phyloP scores from a whole-genome alignment of 1,284 basidiomycete genomes.

The Calocybe gambosa region DNA sequence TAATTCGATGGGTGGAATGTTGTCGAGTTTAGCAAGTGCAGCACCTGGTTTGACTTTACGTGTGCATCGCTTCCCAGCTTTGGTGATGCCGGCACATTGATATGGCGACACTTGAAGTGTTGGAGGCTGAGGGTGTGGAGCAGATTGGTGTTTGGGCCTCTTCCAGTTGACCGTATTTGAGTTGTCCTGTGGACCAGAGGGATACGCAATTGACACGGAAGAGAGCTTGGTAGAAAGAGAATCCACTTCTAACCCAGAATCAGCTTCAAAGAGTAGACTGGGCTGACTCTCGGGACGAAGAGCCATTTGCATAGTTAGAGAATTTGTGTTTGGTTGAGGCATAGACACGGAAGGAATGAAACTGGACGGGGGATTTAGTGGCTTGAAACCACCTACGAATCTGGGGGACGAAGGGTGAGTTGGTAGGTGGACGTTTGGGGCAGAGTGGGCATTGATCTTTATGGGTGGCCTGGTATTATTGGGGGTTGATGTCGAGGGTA shows the following conservation, averaged over 20 bases:
- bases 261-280: slow-evolving; percentile 2
- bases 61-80: slow-evolving; percentile 55
- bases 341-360: slow-evolving; percentile 9
- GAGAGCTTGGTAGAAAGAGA: slow-evolving; percentile 4
- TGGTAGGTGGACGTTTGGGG: slow-evolving; percentile 27
- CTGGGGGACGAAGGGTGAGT: slow-evolving; percentile 7
- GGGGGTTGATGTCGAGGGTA: background rate
- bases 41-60: slow-evolving; percentile 46
- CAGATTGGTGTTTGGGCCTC: slow-evolving; percentile 10
- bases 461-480: background rate
- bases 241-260: slow-evolving; percentile 11
- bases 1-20: slow-evolving; percentile 33
- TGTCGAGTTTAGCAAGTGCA: slow-evolving; percentile 28
- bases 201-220: slow-evolving; percentile 10
- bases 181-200: slow-evolving; percentile 14
- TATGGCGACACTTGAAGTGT: slow-evolving; percentile 28
- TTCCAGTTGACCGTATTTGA: slow-evolving; percentile 17
- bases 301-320: slow-evolving; percentile 60
- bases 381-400: slow-evolving; percentile 39
- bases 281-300: slow-evolving; percentile 23
- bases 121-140: slow-evolving; percentile 9
- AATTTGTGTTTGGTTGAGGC: slow-evolving; percentile 25
- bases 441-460: slow-evolving; percentile 23
- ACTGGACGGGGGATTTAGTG: slow-evolving; percentile 10
- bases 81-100: slow-evolving; percentile 64